Evolutionary conservation across 129 eudicot genomes (phyloP).

Genomic region (Lonicera japonica): DNA sequence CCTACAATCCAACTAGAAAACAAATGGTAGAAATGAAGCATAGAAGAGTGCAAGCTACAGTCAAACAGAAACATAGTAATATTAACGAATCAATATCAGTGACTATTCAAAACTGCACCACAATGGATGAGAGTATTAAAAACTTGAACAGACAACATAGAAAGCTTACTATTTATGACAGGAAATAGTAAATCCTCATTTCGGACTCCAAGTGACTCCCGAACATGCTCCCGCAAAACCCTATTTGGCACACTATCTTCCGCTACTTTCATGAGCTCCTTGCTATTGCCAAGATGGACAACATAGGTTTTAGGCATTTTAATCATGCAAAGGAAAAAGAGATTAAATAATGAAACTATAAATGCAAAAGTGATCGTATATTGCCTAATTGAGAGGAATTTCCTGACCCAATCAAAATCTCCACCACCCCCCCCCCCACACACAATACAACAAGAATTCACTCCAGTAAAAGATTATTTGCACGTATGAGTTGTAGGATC

Average conservation of each 20-base stretch:
- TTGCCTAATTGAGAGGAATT: no score
- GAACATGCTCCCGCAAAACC: slow-evolving; percentile 75
- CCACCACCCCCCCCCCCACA: no score
- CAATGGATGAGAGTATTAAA: no score
- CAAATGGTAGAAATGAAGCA: background rate
- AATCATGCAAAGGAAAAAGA: slow-evolving; percentile 35
- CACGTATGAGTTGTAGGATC: no score
- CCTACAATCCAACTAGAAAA: background rate
- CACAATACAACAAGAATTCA: no score
- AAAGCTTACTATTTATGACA: slow-evolving; percentile 69
- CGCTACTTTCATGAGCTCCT: slow-evolving; percentile 87
- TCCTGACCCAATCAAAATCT: no score
- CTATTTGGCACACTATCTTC: slow-evolving; percentile 77
- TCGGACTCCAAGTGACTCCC: slow-evolving; percentile 83
- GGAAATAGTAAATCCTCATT: slow-evolving; percentile 85
- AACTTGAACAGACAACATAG: background rate
- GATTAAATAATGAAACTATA: background rate
- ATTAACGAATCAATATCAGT: no score
- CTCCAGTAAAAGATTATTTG: no score
- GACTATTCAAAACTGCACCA: no score
- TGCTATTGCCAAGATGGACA: slow-evolving; percentile 94
- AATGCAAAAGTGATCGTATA: no score
- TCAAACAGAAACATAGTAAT: no score
- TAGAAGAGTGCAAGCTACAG: no score
- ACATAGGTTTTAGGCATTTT: slow-evolving; percentile 80